Conservation (phyloP, 768 basidiomycete species). For the Cystoderma amianthinum region DNA sequence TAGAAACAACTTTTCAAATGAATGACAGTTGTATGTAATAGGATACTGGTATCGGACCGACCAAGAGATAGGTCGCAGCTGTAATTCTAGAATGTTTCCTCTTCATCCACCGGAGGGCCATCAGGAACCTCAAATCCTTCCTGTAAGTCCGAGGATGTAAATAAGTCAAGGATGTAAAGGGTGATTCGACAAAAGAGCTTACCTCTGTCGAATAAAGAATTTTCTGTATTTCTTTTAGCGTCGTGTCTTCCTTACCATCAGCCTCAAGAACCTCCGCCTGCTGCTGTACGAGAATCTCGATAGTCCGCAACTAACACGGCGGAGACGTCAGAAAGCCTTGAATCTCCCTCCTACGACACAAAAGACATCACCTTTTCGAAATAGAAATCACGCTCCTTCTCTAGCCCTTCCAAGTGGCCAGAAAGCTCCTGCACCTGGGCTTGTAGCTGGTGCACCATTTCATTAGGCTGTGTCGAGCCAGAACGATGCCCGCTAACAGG, state of each 20-base stretch:
- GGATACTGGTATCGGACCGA: background rate
- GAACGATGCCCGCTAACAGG: slow-evolving; percentile 66
- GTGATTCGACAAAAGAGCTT: slow-evolving; percentile 11
- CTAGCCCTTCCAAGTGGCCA: slow-evolving; percentile 77
- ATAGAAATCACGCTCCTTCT: slow-evolving; percentile 98
- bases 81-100: slow-evolving; percentile 63
- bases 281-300: slow-evolving; percentile 89
- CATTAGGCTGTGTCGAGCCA: slow-evolving; percentile 59
- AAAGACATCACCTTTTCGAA: slow-evolving; percentile 95
- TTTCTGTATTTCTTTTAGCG: slow-evolving; percentile 76
- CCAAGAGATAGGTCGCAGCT: background rate
- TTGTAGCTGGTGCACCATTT: slow-evolving; percentile 62
- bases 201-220: slow-evolving; percentile 97
- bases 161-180: background rate
- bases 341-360: no score
- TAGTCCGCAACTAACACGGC: slow-evolving; percentile 90
- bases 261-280: slow-evolving; percentile 59
- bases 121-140: slow-evolving; percentile 94
- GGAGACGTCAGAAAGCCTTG: no score
- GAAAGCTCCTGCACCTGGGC: slow-evolving; percentile 79
- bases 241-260: slow-evolving; percentile 49
- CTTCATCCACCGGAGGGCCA: slow-evolving; percentile 55
- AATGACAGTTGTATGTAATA: background rate
- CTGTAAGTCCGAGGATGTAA: slow-evolving; percentile 28
- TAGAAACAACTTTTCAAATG: background rate